These are phyloP conservation scores for Exophiala mesophila DNA, from an alignment of 2,329 filamentous ascomycete species.

Conservation along the genomic window DNA sequence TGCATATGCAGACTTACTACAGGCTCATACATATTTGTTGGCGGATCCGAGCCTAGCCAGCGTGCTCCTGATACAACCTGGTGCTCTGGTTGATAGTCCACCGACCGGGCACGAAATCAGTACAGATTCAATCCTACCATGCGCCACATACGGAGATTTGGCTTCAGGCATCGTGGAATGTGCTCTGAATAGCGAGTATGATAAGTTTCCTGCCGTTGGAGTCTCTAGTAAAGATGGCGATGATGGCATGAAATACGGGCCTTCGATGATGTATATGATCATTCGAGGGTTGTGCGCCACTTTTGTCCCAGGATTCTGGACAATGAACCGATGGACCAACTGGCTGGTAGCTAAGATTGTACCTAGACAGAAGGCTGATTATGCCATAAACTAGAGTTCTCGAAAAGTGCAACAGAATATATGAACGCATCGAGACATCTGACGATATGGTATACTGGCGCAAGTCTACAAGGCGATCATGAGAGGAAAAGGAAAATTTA, in stretches of 20 bases:
- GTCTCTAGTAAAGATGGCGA: neutral
- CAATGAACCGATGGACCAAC: too few relatives aligned
- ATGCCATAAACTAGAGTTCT: too few relatives aligned
- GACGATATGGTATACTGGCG: too few relatives aligned
- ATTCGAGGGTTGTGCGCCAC: neutral
- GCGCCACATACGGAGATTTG: neutral
- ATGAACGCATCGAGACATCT: too few relatives aligned
- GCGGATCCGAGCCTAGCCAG: neutral
- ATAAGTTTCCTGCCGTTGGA: neutral
- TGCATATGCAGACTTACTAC: slow-evolving; percentile 9
- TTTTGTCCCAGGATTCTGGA: neutral
- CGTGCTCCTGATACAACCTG: neutral
- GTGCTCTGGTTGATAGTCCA: neutral
- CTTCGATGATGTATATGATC: neutral
- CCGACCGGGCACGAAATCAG: neutral
- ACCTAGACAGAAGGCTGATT: too few relatives aligned
- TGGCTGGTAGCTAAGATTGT: too few relatives aligned
- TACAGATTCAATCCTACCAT: neutral
- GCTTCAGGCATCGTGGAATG: neutral
- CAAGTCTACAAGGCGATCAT: too few relatives aligned
- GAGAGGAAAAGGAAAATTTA: too few relatives aligned
- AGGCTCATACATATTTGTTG: neutral
- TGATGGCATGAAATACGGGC: neutral
- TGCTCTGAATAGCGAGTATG: neutral
- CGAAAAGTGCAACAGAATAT: too few relatives aligned